phyloP scores from a whole-genome alignment of 257 asterid genomes.

The Solanum chiquidenum region DNA sequence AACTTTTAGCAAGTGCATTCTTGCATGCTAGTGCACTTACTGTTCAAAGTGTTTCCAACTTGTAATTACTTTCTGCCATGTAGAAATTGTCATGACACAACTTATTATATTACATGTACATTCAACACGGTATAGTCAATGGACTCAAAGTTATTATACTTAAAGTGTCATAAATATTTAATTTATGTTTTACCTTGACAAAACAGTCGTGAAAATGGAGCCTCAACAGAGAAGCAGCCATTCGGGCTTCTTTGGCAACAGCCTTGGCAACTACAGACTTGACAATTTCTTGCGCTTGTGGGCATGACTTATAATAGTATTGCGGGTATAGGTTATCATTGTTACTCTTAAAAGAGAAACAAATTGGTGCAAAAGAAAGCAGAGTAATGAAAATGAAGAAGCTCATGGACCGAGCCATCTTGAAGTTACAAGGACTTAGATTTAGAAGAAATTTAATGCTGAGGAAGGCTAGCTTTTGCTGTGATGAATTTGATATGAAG shows the following conservation, averaged over 20 bases:
- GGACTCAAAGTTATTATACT: neutral
- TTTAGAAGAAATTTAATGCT: neutral
- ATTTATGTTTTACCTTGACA: slow-evolving; percentile 44
- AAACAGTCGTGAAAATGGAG: slow-evolving; percentile 96
- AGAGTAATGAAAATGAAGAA: slow-evolving; percentile 27
- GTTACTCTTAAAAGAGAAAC: slow-evolving; percentile 25
- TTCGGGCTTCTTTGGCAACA: slow-evolving; percentile 68
- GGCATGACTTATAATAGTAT: slow-evolving; percentile 69
- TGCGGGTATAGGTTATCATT: slow-evolving; percentile 73
- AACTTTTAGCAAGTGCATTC: neutral
- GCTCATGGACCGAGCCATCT: slow-evolving; percentile 30
- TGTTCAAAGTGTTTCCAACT: neutral
- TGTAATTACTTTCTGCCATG: neutral
- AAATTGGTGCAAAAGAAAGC: slow-evolving; percentile 44
- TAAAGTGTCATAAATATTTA: neutral
- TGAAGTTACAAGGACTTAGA: neutral
- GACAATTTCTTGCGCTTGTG: slow-evolving; percentile 50
- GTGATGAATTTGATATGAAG: slow-evolving; percentile 12
- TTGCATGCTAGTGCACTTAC: neutral
- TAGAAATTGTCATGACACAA: neutral
- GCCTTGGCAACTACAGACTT: slow-evolving; percentile 65
- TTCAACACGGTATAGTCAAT: neutral
- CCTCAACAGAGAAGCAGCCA: slow-evolving; percentile 90
- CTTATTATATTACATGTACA: neutral
- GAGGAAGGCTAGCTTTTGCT: slow-evolving; percentile 5